phyloP scores from a whole-genome alignment of 495 filamentous ascomycete species.

The Daldinia bambusicola region DNA sequence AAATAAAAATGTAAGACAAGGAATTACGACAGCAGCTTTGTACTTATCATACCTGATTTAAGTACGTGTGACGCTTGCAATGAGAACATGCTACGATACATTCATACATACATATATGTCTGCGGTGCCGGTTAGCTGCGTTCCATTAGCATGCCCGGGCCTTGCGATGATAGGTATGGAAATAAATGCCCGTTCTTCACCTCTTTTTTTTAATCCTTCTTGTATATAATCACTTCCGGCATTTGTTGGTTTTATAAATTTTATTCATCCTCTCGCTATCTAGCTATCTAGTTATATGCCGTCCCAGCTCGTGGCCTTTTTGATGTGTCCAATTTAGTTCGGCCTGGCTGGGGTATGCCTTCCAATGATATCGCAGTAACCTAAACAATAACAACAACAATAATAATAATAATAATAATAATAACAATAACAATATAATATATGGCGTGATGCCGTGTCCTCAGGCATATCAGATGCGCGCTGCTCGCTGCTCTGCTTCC shows the following conservation, averaged over 20 bases:
- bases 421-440: too few relatives aligned
- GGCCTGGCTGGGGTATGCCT: too few relatives aligned
- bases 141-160: not conserved
- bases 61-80: constrained; percentile 19
- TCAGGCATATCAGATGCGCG: too few relatives aligned
- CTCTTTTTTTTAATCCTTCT: not conserved
- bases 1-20: not conserved
- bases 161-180: not conserved
- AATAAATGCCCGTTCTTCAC: not conserved
- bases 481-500: too few relatives aligned
- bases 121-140: not conserved
- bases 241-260: not conserved
- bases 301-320: too few relatives aligned
- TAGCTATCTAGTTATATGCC: too few relatives aligned
- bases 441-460: too few relatives aligned
- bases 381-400: too few relatives aligned
- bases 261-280: not conserved
- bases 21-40: not conserved
- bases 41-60: not conserved
- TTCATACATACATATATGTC: not conserved
- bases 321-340: too few relatives aligned
- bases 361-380: too few relatives aligned
- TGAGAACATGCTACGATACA: constrained; percentile 9
- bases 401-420: too few relatives aligned
- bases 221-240: constrained; percentile 6